Conservation (phyloP, 129 eudicot genomes). For the Ambrosia trifida region DNA sequence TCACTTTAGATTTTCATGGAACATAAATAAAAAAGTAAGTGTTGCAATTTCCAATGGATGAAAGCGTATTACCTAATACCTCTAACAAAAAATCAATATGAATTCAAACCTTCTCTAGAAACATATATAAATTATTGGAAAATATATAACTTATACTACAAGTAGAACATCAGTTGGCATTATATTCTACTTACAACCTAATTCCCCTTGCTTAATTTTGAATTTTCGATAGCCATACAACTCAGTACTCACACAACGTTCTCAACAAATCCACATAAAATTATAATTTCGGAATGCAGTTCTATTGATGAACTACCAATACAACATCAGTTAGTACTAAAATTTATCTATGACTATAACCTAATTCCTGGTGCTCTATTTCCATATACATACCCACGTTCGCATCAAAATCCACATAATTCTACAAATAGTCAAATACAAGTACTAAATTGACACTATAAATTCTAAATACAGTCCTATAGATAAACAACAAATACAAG, state of each 20-base stretch:
- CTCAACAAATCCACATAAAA: too few relatives aligned
- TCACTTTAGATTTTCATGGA: background rate
- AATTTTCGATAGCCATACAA: too few relatives aligned
- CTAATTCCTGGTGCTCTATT: background rate
- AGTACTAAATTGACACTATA: too few relatives aligned
- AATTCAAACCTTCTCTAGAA: constrained; percentile 9
- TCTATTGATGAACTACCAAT: background rate
- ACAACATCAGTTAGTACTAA: background rate
- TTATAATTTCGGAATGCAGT: too few relatives aligned
- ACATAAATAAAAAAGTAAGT: background rate
- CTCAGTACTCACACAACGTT: background rate
- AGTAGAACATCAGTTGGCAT: background rate
- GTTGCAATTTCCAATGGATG: background rate
- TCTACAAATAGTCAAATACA: too few relatives aligned
- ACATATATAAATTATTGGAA: background rate
- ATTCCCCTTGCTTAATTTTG: too few relatives aligned
- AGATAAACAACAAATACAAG: background rate
- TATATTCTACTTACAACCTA: too few relatives aligned
- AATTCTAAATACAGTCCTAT: too few relatives aligned
- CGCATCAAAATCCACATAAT: too few relatives aligned
- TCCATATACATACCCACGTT: background rate
- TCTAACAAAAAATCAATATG: background rate
- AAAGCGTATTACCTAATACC: background rate
- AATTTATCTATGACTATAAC: background rate
- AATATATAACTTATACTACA: background rate